Base-by-base conservation (phyloP, 805 yeast species). In the Candida ipomoeae region DNA sequence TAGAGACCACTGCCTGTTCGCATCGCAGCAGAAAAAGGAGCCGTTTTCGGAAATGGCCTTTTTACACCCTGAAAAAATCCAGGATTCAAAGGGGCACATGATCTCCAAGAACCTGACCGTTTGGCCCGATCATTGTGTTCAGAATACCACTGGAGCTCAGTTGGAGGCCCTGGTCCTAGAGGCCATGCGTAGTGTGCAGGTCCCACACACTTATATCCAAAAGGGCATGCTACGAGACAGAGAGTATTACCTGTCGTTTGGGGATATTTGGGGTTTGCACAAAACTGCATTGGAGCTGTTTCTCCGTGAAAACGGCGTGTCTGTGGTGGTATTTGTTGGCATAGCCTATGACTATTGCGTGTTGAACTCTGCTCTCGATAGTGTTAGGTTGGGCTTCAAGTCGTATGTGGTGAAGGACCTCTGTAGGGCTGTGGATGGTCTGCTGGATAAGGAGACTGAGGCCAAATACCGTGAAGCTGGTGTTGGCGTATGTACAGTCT, bases 91-190 rank as follows among this genome's bases (percentile, higher is more conserved):
- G 0, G 66, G 67, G 18, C 33, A 60, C 26, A 57, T 63, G 3
- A 49, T 63, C 13, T 61, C 63, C 13, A 53, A 68, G 35, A 58
- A 53, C 3, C 83, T 82, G 55, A 74, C 77, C 0, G 73, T 89
- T 3, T 91, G 97, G 97, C 97, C 98, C 0, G 91, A 80, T 49
- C 98, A 91, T 63, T 91, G 97, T 65, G 80, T 91, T 14, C 91
- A 88, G 60, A 74, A 76, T 46, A 74, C 90, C 0, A 44, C 55
- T 5, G 98, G 97, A 0, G 77, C 91, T 0, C 73, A 77, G 35
- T 73, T 87, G 33, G 87, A 88, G 5, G 55, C 65, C 0, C 79
- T 71, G 53, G 72, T 89, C 48, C 57, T 67, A 46, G 62, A 64
- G 11, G 60, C 57, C 1, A 66, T 81, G 48, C 59, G 74, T 40